Evolutionary conservation across 2,329 filamentous ascomycete species (phyloP).

Genomic region (Exophiala alcalophila): DNA sequence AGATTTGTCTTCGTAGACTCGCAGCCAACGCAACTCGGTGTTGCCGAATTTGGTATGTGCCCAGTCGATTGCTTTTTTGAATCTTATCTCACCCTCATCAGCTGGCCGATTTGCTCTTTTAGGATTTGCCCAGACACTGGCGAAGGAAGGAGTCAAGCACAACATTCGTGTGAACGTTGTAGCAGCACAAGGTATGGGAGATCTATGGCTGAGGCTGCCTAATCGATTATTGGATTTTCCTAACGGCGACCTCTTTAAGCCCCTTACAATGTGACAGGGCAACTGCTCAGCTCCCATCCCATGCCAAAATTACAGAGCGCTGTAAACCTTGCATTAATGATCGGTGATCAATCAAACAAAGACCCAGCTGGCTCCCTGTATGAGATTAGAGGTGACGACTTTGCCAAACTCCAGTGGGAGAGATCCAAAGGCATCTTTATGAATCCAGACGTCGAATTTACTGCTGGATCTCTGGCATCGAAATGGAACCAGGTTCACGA

Average conservation of each 20-base stretch:
- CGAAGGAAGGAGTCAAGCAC: slow-evolving; percentile 95
- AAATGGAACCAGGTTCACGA: slow-evolving; percentile 85
- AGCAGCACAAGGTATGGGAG: slow-evolving; percentile 92
- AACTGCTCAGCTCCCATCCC: neutral
- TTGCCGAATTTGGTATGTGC: neutral
- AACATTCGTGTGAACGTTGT: slow-evolving; percentile 94
- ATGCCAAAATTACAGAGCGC: too few relatives aligned
- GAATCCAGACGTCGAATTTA: slow-evolving; percentile 83
- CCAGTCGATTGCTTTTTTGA: neutral
- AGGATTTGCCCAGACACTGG: slow-evolving; percentile 93
- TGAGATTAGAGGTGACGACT: slow-evolving; percentile 84
- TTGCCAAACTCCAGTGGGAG: slow-evolving; percentile 93
- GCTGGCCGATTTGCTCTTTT: slow-evolving; percentile 55
- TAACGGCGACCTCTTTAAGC: slow-evolving; percentile 89
- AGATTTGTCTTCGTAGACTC: slow-evolving; percentile 4
- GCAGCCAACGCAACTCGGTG: neutral
- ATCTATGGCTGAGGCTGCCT: slow-evolving; percentile 74
- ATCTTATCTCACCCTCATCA: neutral
- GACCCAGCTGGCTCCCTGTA: slow-evolving; percentile 87
- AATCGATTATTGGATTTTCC: too few relatives aligned
- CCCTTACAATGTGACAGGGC: slow-evolving; percentile 59
- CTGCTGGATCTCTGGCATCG: slow-evolving; percentile 77
- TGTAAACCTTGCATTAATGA: slow-evolving; percentile 67
- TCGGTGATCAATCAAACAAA: slow-evolving; percentile 79
- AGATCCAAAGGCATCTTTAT: slow-evolving; percentile 81